phyloP scores from a whole-genome alignment of 1,284 basidiomycete species.

The Boletus semigastroideus region DNA sequence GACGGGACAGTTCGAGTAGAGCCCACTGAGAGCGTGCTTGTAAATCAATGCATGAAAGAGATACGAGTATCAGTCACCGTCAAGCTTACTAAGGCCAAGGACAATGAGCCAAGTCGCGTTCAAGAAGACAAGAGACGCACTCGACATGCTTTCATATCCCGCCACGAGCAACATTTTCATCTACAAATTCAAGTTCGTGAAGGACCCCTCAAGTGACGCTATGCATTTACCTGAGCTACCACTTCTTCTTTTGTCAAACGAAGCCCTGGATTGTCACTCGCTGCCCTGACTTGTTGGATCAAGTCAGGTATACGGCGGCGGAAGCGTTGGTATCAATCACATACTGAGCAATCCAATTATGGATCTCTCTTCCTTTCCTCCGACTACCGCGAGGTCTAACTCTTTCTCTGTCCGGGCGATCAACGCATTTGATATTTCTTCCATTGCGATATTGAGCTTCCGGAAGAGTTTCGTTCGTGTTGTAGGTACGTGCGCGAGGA shows the following conservation, averaged over 20 bases:
- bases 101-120: neutral
- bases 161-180: conserved; percentile 40
- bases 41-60: neutral
- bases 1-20: conserved; percentile 24
- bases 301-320: neutral
- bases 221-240: conserved; percentile 46
- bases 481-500: neutral
- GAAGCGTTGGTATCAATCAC: neutral
- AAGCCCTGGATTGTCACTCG: conserved; percentile 39
- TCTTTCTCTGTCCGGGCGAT: conserved; percentile 43
- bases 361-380: conserved; percentile 44
- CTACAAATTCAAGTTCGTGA: conserved; percentile 10
- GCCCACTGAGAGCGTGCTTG: conserved; percentile 22
- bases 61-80: conserved; percentile 13
- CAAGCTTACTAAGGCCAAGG: conserved; percentile 21
- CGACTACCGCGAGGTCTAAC: conserved; percentile 31
- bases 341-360: conserved; percentile 39
- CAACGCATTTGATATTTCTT: conserved; percentile 46
- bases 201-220: neutral
- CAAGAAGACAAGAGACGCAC: conserved; percentile 26
- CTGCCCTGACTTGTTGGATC: conserved; percentile 30
- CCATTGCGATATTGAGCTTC: conserved; percentile 40
- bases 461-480: conserved; percentile 21
- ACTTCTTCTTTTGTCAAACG: conserved; percentile 67
- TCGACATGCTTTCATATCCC: conserved; percentile 43